Percentiles rank a stretch among this genome's conserved stretches.
Conservation (phyloP, 345 rosid genomes). For the Eucalyptus regnans region DNA sequence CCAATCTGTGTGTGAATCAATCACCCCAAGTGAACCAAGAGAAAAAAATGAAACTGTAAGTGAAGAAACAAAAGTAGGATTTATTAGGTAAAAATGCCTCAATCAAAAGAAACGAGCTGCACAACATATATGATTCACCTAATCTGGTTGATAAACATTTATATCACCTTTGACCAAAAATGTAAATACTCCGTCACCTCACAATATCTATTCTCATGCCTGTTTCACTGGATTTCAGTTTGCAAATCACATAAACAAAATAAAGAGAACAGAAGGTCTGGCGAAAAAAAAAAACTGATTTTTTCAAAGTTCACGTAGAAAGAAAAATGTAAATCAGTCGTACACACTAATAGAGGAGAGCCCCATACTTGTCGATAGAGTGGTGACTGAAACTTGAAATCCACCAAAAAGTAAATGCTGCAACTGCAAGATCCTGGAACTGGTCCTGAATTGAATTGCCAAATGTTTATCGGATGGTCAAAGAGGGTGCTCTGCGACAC, state of each 20-base stretch:
- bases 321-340: neutral
- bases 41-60: too few relatives aligned
- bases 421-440: constrained; percentile 68
- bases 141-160: too few relatives aligned
- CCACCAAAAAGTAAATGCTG: constrained; percentile 58
- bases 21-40: too few relatives aligned
- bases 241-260: neutral
- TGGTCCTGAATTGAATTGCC: constrained; percentile 59
- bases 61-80: too few relatives aligned
- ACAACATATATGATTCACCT: too few relatives aligned
- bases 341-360: neutral
- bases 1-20: too few relatives aligned
- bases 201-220: too few relatives aligned
- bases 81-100: too few relatives aligned
- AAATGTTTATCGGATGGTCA: constrained; percentile 78
- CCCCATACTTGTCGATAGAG: constrained; percentile 75
- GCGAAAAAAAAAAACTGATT: neutral
- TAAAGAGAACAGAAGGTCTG: neutral
- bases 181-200: too few relatives aligned
- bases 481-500: constrained; percentile 75
- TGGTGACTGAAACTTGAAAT: constrained; percentile 86
- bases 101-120: too few relatives aligned
- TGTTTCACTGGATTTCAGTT: neutral
- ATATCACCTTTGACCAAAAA: too few relatives aligned
- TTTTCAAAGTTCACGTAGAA: neutral